Conservation (phyloP, 2,329 filamentous ascomycete species). For the Thielaviopsis euricoi region DNA sequence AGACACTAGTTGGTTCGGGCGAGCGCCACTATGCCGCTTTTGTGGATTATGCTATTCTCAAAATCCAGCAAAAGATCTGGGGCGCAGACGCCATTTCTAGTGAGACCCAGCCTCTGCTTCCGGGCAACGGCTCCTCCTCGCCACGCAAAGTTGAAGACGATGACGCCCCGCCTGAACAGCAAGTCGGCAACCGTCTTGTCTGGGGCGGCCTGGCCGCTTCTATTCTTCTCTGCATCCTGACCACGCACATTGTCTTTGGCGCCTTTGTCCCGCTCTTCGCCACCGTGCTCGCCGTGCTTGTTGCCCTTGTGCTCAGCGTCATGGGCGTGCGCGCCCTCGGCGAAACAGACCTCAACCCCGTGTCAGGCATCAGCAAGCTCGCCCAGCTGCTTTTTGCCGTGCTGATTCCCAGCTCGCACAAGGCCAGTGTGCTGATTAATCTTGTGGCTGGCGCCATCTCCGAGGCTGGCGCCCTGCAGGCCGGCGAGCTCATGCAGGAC, state of each 20-base stretch:
- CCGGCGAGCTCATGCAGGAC: slow-evolving; percentile 92
- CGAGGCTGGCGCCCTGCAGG: slow-evolving; percentile 57
- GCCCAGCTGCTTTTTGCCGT: slow-evolving; percentile 91
- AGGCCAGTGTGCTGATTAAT: slow-evolving; percentile 86
- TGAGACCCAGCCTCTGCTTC: slow-evolving; percentile 8
- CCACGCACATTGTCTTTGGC: slow-evolving; percentile 72
- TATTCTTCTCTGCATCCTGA: slow-evolving; percentile 60
- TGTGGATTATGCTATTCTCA: slow-evolving; percentile 5
- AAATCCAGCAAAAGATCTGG: slow-evolving; percentile 10
- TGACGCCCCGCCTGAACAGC: slow-evolving; percentile 72
- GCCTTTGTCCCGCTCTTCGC: slow-evolving; percentile 63
- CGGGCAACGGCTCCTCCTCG: slow-evolving; percentile 15
- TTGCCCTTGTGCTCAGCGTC: slow-evolving; percentile 65
- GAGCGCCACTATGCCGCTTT: slow-evolving; percentile 4
- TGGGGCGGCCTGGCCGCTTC: slow-evolving; percentile 60
- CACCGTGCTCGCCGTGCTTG: slow-evolving; percentile 61
- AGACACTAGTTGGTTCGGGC: slow-evolving; percentile 29
- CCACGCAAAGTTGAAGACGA: slow-evolving; percentile 30
- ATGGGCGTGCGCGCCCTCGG: slow-evolving; percentile 54
- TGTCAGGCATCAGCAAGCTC: slow-evolving; percentile 90
- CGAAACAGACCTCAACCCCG: slow-evolving; percentile 88
- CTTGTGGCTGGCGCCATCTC: slow-evolving; percentile 74
- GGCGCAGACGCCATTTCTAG: background rate
- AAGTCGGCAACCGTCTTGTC: slow-evolving; percentile 57
- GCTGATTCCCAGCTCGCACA: slow-evolving; percentile 63